phyloP scores from a whole-genome alignment of 208 protist species.

The Trichomonas tenax region DNA sequence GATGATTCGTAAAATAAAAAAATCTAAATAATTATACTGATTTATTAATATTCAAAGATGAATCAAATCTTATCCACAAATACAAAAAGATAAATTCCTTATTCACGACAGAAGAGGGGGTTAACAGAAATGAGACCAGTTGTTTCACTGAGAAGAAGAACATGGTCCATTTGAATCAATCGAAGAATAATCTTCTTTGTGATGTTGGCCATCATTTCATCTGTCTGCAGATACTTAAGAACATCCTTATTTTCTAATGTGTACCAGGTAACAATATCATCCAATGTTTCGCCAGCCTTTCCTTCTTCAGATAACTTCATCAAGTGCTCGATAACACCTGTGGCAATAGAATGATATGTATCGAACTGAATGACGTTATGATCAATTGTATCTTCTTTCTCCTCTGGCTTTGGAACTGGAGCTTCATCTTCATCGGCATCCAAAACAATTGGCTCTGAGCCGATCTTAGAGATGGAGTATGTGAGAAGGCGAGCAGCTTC shows the following conservation, averaged over 20 bases:
- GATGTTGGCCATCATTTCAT: neutral
- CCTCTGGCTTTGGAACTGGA: neutral
- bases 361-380: neutral
- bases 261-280: neutral
- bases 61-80: too few relatives aligned
- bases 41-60: too few relatives aligned
- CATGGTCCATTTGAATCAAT: neutral
- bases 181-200: neutral
- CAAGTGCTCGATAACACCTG: neutral
- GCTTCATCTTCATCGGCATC: neutral
- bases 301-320: neutral
- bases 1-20: too few relatives aligned
- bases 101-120: neutral
- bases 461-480: slow-evolving; percentile 54
- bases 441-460: slow-evolving; percentile 23
- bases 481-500: slow-evolving; percentile 58
- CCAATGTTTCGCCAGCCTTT: neutral
- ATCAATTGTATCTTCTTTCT: neutral
- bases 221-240: neutral
- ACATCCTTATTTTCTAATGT: neutral
- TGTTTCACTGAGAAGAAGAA: neutral
- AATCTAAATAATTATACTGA: too few relatives aligned
- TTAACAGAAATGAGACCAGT: neutral
- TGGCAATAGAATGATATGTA: neutral
- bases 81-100: neutral